Conservation (phyloP, 75 land plant species). For the Isoetes taiwanensis region DNA sequence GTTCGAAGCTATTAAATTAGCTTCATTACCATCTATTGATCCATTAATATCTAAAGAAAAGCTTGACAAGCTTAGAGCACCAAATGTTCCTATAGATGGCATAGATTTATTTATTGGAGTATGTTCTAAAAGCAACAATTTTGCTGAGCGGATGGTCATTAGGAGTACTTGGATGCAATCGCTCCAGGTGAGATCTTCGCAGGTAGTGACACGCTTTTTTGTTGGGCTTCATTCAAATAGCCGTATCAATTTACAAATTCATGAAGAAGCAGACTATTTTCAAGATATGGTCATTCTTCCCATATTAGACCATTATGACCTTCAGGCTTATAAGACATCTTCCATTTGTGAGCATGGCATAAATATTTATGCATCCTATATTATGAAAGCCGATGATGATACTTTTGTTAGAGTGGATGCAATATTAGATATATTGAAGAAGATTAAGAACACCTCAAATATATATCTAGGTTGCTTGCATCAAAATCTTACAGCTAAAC, state of each 20-base stretch:
- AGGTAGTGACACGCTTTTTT: conserved; percentile 67
- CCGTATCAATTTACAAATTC: too few relatives aligned
- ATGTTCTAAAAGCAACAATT: conserved; percentile 56
- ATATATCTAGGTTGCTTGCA: too few relatives aligned
- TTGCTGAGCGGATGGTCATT: conserved; percentile 70
- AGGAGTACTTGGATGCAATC: conserved; percentile 68
- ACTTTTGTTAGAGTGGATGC: conserved; percentile 79
- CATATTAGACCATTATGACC: too few relatives aligned
- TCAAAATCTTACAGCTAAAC: too few relatives aligned
- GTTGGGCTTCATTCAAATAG: too few relatives aligned
- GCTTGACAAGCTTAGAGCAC: conserved; percentile 39
- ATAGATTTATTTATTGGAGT: conserved; percentile 64
- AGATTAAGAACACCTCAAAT: too few relatives aligned
- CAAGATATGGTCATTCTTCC: too few relatives aligned
- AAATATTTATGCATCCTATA: too few relatives aligned
- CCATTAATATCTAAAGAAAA: conserved; percentile 32
- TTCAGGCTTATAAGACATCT: too few relatives aligned
- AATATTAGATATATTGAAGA: conserved; percentile 28
- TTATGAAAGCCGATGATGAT: conserved; percentile 96
- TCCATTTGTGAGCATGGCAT: too few relatives aligned
- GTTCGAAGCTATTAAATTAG: conserved; percentile 43
- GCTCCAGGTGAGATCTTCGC: conserved; percentile 20
- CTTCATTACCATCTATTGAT: conserved; percentile 42
- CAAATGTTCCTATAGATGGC: conserved; percentile 24
- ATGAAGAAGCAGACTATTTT: too few relatives aligned